Percentiles rank a stretch among this genome's conserved stretches.
Evolutionary conservation across 2,329 filamentous ascomycete species (phyloP).

Genomic region (Neopestalotiopsis sp.): DNA sequence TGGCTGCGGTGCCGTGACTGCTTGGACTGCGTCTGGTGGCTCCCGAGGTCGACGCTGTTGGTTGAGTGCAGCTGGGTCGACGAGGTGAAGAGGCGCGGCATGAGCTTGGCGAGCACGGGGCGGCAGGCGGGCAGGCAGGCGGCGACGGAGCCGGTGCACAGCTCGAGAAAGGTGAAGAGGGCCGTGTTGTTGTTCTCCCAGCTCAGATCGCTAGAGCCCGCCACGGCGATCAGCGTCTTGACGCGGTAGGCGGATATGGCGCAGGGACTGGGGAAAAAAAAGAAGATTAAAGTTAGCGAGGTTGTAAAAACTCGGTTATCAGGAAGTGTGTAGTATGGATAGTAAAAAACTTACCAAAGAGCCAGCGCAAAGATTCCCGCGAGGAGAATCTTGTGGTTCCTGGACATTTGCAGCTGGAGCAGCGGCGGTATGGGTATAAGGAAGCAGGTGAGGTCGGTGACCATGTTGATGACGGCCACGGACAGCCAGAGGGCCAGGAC

Average conservation of each 20-base stretch:
- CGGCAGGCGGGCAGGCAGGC: constrained; percentile 9
- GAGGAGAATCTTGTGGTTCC: constrained; percentile 9
- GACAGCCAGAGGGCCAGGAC: constrained; percentile 5
- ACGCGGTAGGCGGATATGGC: constrained; percentile 13
- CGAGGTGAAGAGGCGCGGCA: constrained; percentile 7
- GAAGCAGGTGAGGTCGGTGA: constrained; percentile 15
- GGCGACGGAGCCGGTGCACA: constrained; percentile 9
- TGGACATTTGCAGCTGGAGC: constrained; percentile 4
- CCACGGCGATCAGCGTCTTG: constrained; percentile 2
- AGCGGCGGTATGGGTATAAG: constrained; percentile 13
- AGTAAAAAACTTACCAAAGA: constrained; percentile 5
- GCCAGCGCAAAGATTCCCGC: constrained; percentile 13
- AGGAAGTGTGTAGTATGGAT: too few species aligned
- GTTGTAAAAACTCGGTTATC: neutral
- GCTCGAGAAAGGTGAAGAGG: constrained; percentile 1
- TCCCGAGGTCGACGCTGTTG: neutral
- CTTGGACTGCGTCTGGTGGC: neutral
- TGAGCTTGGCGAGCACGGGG: constrained; percentile 6
- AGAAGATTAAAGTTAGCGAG: neutral
- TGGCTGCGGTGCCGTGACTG: too few species aligned
- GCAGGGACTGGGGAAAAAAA: neutral
- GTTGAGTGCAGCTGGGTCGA: constrained; percentile 5
- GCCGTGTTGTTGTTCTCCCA: constrained; percentile 15
- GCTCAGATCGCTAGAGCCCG: constrained; percentile 3
- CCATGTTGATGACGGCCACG: constrained; percentile 13